Percentiles rank a stretch among this genome's conserved stretches.
These are phyloP conservation scores for Microdochium bolleyi DNA, from an alignment of 2,329 filamentous ascomycete species.

Conservation along the genomic window DNA sequence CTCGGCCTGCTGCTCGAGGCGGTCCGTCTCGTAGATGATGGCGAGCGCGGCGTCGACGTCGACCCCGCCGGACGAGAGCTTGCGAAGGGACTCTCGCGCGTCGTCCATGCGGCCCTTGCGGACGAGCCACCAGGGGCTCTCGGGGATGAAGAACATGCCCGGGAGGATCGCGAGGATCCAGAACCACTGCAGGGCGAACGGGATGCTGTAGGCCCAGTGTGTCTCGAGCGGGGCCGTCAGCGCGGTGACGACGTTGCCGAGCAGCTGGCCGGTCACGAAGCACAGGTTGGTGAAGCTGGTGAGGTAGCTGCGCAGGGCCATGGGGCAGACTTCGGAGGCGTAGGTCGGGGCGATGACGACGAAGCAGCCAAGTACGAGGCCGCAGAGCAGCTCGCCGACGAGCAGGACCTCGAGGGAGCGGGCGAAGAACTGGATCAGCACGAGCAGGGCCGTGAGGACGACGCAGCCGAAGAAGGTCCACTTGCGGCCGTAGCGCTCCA, in stretches of 20 bases:
- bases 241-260: slow-evolving; percentile 39
- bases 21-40: slow-evolving; percentile 50
- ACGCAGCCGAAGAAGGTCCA: slow-evolving; percentile 36
- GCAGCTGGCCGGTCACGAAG: slow-evolving; percentile 54
- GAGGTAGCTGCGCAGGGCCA: slow-evolving; percentile 46
- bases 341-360: slow-evolving; percentile 52
- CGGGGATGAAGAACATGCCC: slow-evolving; percentile 36
- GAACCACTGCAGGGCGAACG: slow-evolving; percentile 41
- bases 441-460: slow-evolving; percentile 37
- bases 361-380: slow-evolving; percentile 53
- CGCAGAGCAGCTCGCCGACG: slow-evolving; percentile 53
- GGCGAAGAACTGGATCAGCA: slow-evolving; percentile 58
- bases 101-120: slow-evolving; percentile 31
- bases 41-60: slow-evolving; percentile 40
- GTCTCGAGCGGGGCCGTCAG: slow-evolving; percentile 28
- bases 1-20: slow-evolving; percentile 42
- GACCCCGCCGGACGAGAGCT: slow-evolving; percentile 36
- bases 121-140: slow-evolving; percentile 42
- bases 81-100: slow-evolving; percentile 28
- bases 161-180: slow-evolving; percentile 37
- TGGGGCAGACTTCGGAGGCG: slow-evolving; percentile 52
- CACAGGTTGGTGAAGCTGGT: slow-evolving; percentile 55
- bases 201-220: slow-evolving; percentile 42
- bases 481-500: slow-evolving; percentile 36
- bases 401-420: slow-evolving; percentile 45